Conservation (phyloP, 805 yeast species). For the Candida ortonii region DNA sequence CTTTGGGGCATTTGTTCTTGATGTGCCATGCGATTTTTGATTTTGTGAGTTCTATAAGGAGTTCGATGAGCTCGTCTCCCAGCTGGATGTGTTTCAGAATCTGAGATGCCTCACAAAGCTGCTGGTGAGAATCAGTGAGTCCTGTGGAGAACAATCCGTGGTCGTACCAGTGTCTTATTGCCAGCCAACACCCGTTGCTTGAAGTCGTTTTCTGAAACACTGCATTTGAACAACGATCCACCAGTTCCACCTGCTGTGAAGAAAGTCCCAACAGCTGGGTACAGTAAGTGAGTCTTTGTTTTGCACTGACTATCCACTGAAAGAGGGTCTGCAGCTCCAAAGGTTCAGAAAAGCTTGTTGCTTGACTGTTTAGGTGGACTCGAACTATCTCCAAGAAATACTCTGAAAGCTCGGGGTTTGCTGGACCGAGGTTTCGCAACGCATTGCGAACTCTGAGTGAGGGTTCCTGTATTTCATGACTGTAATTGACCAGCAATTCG, state of each 20-base stretch:
- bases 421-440: slow-evolving; percentile 16
- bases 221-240: slow-evolving; percentile 23
- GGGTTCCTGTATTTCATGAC: slow-evolving; percentile 14
- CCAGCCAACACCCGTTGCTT: slow-evolving; percentile 8
- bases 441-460: slow-evolving; percentile 24
- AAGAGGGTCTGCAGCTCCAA: slow-evolving; percentile 13
- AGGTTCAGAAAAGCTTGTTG: slow-evolving; percentile 2
- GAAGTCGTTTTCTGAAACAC: slow-evolving; percentile 19
- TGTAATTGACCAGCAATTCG: slow-evolving; percentile 14
- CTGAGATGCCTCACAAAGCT: slow-evolving; percentile 17
- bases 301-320: slow-evolving; percentile 16
- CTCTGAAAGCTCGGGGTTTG: slow-evolving; percentile 19
- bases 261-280: slow-evolving; percentile 10
- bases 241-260: slow-evolving; percentile 15
- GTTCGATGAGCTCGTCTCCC: slow-evolving; percentile 23
- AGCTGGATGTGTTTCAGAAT: slow-evolving; percentile 20
- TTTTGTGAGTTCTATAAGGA: slow-evolving; percentile 39
- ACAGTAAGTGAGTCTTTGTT: slow-evolving; percentile 13
- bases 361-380: slow-evolving; percentile 16
- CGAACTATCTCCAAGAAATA: slow-evolving; percentile 15
- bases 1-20: slow-evolving; percentile 28
- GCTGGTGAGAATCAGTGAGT: slow-evolving; percentile 9
- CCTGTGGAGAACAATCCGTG: slow-evolving; percentile 14
- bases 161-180: slow-evolving; percentile 16
- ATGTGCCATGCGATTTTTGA: slow-evolving; percentile 36